A percentile compares a stretch with the other conserved stretches of the same genome.
Evolutionary conservation across 306 rosid species (phyloP).

Genomic region (Gastrolobium villosum): DNA sequence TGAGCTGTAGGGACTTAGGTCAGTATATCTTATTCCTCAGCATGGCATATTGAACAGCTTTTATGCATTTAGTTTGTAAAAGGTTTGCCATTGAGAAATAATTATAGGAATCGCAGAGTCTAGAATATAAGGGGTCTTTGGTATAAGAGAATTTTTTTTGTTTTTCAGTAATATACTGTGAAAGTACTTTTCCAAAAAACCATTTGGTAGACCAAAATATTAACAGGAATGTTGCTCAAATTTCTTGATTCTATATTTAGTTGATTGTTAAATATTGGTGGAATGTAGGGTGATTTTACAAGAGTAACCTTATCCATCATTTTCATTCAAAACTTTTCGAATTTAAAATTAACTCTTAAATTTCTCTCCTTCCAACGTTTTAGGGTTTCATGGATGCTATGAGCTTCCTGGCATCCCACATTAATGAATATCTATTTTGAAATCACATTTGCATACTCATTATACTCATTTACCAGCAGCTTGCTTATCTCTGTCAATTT

Average conservation of each 20-base stretch:
- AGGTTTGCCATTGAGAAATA: slow-evolving; percentile 31
- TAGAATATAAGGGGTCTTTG: neutral
- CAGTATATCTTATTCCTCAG: slow-evolving; percentile 31
- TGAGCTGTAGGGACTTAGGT: slow-evolving; percentile 39
- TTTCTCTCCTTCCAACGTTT: neutral
- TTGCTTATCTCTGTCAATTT: neutral
- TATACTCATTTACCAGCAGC: neutral
- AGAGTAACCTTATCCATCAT: no score
- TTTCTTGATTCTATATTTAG: no score
- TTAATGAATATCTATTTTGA: neutral
- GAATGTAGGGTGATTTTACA: no score
- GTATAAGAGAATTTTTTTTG: no score
- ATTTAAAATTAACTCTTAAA: neutral
- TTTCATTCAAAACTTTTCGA: no score
- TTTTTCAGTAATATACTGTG: no score
- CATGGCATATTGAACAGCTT: slow-evolving; percentile 40
- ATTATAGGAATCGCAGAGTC: slow-evolving; percentile 7
- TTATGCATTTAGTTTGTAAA: slow-evolving; percentile 43
- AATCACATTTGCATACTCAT: neutral
- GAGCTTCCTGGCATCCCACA: neutral
- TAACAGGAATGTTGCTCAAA: no score
- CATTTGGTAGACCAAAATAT: no score
- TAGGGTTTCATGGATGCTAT: no score
- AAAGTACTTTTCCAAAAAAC: no score
- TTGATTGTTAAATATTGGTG: no score